Percentiles rank a stretch among this genome's conserved stretches.
Conservation (phyloP, 2,329 filamentous ascomycete species). For the Neonectria faginata region DNA sequence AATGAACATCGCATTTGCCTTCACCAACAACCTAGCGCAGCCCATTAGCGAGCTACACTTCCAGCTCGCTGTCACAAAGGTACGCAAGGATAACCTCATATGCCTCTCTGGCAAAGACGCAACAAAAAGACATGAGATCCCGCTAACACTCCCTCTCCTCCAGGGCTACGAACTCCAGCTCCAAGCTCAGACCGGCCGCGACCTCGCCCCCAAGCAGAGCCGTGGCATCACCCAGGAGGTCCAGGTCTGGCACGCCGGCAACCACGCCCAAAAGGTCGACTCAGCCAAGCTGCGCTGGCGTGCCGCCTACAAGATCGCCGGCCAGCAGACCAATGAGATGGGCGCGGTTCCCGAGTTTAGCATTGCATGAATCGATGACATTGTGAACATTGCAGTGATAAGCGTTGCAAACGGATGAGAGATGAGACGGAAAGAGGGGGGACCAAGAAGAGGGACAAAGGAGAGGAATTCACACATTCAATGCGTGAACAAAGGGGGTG, state of each 20-base stretch:
- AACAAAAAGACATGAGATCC: not conserved
- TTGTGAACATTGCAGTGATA: constrained; percentile 11
- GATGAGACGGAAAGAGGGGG: not conserved
- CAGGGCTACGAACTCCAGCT: constrained; percentile 85
- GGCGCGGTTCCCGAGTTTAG: constrained; percentile 86
- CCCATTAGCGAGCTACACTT: constrained; percentile 86
- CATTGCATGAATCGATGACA: constrained; percentile 65
- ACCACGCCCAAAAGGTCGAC: constrained; percentile 75
- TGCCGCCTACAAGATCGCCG: constrained; percentile 79
- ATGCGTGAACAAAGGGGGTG: not conserved
- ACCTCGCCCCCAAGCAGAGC: constrained; percentile 77
- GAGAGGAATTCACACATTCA: constrained; percentile 1
- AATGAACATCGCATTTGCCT: constrained; percentile 80
- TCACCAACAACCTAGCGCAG: constrained; percentile 82
- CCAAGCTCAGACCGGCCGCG: constrained; percentile 85
- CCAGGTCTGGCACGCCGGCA: constrained; percentile 78
- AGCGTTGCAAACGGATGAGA: constrained; percentile 1
- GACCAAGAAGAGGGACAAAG: constrained; percentile 2
- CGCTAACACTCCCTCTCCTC: constrained; percentile 19
- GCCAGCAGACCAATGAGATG: constrained; percentile 78
- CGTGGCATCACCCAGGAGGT: constrained; percentile 85
- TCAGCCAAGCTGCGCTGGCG: constrained; percentile 93
- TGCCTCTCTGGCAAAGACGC: too few relatives aligned
- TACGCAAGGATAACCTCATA: constrained; percentile 53
- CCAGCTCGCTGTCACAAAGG: constrained; percentile 93